Base-by-base conservation (phyloP, 2,329 filamentous ascomycete species). In the Sporothrix humicola region DNA sequence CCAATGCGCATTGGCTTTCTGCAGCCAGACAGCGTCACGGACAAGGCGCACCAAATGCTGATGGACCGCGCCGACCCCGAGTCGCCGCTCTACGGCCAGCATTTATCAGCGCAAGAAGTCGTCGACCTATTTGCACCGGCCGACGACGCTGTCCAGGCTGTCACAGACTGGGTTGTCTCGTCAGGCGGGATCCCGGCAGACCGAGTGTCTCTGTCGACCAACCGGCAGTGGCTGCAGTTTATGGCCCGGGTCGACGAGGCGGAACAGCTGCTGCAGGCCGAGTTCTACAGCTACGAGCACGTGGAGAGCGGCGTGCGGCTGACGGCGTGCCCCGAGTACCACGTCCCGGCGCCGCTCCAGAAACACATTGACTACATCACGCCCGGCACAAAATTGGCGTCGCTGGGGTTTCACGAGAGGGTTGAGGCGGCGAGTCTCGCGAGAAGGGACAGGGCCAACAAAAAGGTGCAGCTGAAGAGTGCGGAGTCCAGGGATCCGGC, bases 291-390 rank as follows among this genome's bases (percentile, higher is more conserved):
- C 17, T 76, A 76, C 42, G 74, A 77, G 58, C 76, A 76, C n/a
- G 3, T 15, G 1, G 46, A 54, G 48, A 71, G n/a, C 13, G 72
- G 66, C 13, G 46, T 50, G 10, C 20, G 20, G 8, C 3, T 42
- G 31, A 46, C 31, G n/a, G 68, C 66, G 13, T 73, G 56, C 31
- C 73, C 56, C 20, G 65, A 74, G 70, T 74, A 79, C 76, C 85
- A 86, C 73, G 79, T 88, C 4, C 87, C 87, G 1, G 80, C 81
- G 23, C 78, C 84, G 52, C 75, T 88, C 13, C 81, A 81, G 50
- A 76, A 81, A 15, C 85, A 88, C 73, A 82, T 89, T 71, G 87
- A 88, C 79, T 88, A 87, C 77, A 84, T 75, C 23, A 72, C 74
- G 20, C 74, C 68, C 8, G 74, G 73, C 12, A 46, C 26, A 31